Base-by-base conservation (phyloP, 805 yeast species). In the Sugiyamaella boreocaroliniensis region DNA sequence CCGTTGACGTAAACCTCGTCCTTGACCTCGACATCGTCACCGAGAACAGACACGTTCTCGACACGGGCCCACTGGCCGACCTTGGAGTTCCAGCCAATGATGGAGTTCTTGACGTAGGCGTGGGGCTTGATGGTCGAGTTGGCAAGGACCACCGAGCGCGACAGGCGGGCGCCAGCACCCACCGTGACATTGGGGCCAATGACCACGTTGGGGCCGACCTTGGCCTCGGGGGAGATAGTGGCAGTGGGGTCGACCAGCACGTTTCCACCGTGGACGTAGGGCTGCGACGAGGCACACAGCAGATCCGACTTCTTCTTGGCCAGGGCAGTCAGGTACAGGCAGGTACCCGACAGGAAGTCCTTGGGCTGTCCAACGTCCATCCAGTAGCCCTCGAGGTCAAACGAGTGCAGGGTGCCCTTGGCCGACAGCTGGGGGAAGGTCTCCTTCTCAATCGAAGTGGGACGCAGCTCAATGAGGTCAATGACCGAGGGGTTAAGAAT, bases 331-430 rank as follows among this genome's bases (percentile, higher is more conserved):
- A 93, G 80, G 80, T 90, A 93, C 60, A 92, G 78, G 64, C 89
- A 83, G 66, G 97, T 88, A 73, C 99, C 99, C 55, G 96, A 83
- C 61, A 93, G 76, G 84, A 89, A 93, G 76, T 93, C 99, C 82
- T 92, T 93, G 81, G 99, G 99, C 80, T 93, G 99, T 74, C 99
- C 99, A 64, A 93, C 97, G 74, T 93, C 99, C 99, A 93, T 93
- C 99, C 99, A 93, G 87, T 83, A 93, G 62, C 99, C 98, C 79
- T 93, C 97, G 69, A 93, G 82, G 74, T 93, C 99, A 68, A 87
- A 93, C 51, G 98, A 90, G 80, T 84, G 93, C 67, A 93, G 80
- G 56, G 85, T 80, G 69, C 85, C 89, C 70, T 85, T 76, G 75
- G 87, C 95, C 61, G 95, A 97, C 66, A 93, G 81, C 66, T 78